Evolutionary conservation across 768 basidiomycete genomes (phyloP).

Genomic region (Boletellus ananiceps): DNA sequence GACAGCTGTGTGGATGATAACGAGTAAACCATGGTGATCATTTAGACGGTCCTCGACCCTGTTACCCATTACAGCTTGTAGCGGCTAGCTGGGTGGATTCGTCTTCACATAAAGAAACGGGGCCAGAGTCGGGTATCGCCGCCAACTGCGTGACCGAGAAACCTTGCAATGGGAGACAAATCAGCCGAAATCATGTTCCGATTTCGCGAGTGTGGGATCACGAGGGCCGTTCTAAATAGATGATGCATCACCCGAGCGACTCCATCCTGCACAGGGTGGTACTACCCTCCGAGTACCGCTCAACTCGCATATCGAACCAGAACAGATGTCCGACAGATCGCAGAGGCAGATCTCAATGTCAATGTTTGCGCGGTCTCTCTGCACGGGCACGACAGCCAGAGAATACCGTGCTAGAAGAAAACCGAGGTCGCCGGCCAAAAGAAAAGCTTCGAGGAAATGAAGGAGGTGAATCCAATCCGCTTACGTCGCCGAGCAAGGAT

Average conservation of each 20-base stretch:
- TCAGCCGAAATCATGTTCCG: constrained; percentile 10
- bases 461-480: not conserved
- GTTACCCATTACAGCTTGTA: constrained; percentile 21
- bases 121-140: constrained; percentile 4
- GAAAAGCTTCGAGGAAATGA: constrained; percentile 2
- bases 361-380: not conserved
- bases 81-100: not conserved
- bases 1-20: constrained; percentile 10
- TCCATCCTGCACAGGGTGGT: not conserved
- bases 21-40: constrained; percentile 17
- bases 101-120: constrained; percentile 7
- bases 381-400: too few species aligned
- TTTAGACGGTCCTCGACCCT: constrained; percentile 24
- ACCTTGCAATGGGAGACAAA: not conserved
- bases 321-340: constrained; percentile 1
- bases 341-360: not conserved
- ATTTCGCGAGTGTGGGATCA: constrained; percentile 11
- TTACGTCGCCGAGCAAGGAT: constrained; percentile 9
- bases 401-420: not conserved
- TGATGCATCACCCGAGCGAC: not conserved
- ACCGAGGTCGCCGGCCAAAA: constrained; percentile 3
- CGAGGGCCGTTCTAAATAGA: constrained; percentile 6
- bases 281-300: too few species aligned
- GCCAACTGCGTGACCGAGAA: constrained; percentile 6
- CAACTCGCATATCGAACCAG: not conserved